Evolutionary conservation across 495 filamentous ascomycete species (phyloP), one percentile per base, ranked within the genome.

Genomic region (Staphylotrichum longicolle): DNA sequence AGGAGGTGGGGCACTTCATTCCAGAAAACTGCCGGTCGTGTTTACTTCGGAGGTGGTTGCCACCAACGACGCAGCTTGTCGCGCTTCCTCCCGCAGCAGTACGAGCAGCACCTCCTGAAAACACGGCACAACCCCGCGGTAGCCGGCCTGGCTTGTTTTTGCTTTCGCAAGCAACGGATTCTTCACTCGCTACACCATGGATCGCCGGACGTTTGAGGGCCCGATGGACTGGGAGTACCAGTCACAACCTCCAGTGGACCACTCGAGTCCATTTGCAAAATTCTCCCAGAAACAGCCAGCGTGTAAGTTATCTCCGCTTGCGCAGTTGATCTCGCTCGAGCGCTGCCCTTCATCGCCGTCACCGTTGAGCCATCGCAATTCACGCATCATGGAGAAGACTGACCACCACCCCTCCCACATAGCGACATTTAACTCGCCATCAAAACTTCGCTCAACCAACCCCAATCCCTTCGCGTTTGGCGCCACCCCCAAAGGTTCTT

Each of bases 151-250:
- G 8, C 7, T 20, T 11, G 0, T 32, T 20, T 15, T 49, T 32
- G 0, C 6, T 15, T 35, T 5, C 39, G 30, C 15, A 50, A 1
- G 32, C 44, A 47, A 2, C 54, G 10, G 32, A 57, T 48, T 9
- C 33, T 44, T 41, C 27, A 39, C 54, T 51, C 20, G 49, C 53
- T 49, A 10, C 58, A 45, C 48, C 47, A 80, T 82, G 78, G 71
- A 77, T 8, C 70, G 74, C 44, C 73, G 79, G 62, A 76, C 70
- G 0, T 74, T 67, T 46, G 79, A 80, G 55, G 71, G 75, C 60
- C 75, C 70, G 49, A 82, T 82, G 79, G 79, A 82, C 56, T 82
- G 78, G 77, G 76, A 82, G 56, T 79, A 78, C 69, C 71, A 79
- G 61, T 68, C 68, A 48, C 42, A 70, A 48, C 77, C 70, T 3